phyloP scores from a whole-genome alignment of 768 basidiomycete species.

The Rhodotorula diobovata region DNA sequence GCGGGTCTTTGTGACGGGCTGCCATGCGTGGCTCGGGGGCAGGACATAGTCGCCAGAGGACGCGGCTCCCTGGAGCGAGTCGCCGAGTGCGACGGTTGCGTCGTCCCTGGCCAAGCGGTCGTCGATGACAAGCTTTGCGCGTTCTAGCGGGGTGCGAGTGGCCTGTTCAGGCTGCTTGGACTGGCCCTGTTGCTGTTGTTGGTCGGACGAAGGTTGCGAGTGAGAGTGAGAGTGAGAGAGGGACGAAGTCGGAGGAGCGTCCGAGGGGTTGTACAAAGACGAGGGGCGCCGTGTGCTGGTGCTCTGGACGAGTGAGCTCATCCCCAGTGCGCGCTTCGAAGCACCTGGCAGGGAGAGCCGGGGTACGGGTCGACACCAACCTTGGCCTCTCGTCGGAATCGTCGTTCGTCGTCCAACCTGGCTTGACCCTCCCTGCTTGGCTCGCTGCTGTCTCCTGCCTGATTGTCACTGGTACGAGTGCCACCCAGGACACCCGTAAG shows the following conservation, averaged over 20 bases:
- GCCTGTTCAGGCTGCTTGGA: background rate
- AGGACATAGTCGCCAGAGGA: slow-evolving; percentile 41
- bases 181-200: background rate
- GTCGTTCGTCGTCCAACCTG: too few species aligned
- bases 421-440: too few species aligned
- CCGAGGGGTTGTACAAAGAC: background rate
- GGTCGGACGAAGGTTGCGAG: background rate
- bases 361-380: too few species aligned
- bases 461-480: too few species aligned
- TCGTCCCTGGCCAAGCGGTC: slow-evolving; percentile 33
- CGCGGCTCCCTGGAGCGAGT: slow-evolving; percentile 25
- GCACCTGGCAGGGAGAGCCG: too few species aligned
- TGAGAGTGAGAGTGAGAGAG: background rate
- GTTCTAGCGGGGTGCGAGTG: slow-evolving; percentile 21
- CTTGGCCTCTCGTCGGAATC: too few species aligned
- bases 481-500: too few species aligned
- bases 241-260: slow-evolving; percentile 4
- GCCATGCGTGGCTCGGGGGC: slow-evolving; percentile 40
- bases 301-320: background rate
- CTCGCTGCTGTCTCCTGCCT: too few species aligned
- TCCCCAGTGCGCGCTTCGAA: too few species aligned
- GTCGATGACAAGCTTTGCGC: slow-evolving; percentile 25
- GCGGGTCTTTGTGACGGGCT: slow-evolving; percentile 41
- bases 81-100: background rate
- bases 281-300: background rate